Evolutionary conservation across 2,329 filamentous ascomycete species (phyloP).

Genomic region (Cadophora sp.): DNA sequence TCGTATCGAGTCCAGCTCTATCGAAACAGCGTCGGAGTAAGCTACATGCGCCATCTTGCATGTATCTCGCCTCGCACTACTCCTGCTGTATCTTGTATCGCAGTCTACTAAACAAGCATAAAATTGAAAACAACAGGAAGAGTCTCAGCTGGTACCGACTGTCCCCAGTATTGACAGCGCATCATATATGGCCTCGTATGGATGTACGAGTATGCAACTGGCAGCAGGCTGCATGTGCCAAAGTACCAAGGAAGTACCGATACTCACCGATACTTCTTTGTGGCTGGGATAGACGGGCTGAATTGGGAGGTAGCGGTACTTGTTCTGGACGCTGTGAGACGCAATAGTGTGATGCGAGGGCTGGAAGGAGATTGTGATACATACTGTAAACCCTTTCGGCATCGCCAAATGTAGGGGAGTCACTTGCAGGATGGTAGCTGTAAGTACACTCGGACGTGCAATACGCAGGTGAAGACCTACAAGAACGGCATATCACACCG

Average conservation of each 20-base stretch:
- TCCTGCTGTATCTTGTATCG: background rate
- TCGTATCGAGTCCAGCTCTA: background rate
- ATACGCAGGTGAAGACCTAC: too few relatives aligned
- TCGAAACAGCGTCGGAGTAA: background rate
- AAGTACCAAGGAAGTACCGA: background rate
- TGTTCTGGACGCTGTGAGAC: background rate
- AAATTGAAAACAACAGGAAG: background rate
- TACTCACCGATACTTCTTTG: conserved; percentile 11
- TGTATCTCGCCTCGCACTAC: background rate
- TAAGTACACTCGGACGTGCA: too few relatives aligned
- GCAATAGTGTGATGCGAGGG: background rate
- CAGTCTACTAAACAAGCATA: background rate
- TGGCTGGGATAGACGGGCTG: background rate
- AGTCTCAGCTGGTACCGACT: background rate
- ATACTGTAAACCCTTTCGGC: background rate
- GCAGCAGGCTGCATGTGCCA: background rate
- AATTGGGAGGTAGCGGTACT: background rate
- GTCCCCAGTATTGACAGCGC: background rate
- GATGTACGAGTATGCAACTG: background rate
- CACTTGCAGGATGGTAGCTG: too few relatives aligned
- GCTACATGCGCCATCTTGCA: background rate
- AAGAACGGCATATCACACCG: too few relatives aligned
- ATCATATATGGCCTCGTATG: conserved; percentile 3
- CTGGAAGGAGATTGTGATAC: background rate
- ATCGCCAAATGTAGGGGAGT: background rate